A percentile compares a stretch with the other conserved stretches of the same genome.
phyloP scores from a whole-genome alignment of 768 basidiomycete species.

The Boletus rubescentipes region DNA sequence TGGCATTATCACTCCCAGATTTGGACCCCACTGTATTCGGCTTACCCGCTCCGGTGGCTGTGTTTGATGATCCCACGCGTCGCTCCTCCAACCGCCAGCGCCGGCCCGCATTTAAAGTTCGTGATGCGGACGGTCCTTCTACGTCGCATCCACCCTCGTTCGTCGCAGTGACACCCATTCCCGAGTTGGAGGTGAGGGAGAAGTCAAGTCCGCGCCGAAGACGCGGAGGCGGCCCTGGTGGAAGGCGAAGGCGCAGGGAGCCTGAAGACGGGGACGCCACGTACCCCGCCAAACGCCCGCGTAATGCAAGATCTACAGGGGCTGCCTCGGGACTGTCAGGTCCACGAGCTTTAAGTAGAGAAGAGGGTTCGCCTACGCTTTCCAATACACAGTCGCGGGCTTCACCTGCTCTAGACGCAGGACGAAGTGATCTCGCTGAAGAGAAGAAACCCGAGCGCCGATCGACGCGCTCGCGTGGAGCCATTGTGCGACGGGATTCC shows the following conservation, averaged over 20 bases:
- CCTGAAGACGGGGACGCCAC: constrained; percentile 61
- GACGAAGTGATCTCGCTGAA: constrained; percentile 13
- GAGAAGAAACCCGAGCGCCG: constrained; percentile 40
- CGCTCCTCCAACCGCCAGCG: constrained; percentile 47
- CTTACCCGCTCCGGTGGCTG: constrained; percentile 47
- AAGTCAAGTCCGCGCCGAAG: constrained; percentile 53
- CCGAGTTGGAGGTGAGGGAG: constrained; percentile 37
- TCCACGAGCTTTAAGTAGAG: constrained; percentile 29
- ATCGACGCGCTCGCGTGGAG: constrained; percentile 46
- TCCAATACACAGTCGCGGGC: constrained; percentile 28
- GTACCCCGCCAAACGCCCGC: constrained; percentile 70
- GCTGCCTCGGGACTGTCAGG: constrained; percentile 13
- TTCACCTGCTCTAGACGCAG: constrained; percentile 20
- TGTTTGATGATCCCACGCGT: constrained; percentile 43
- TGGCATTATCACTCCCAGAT: constrained; percentile 65
- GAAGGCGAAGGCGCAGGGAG: constrained; percentile 58
- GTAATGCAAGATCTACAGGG: constrained; percentile 46
- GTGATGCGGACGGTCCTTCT: constrained; percentile 43
- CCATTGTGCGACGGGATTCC: constrained; percentile 45
- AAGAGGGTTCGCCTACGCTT: constrained; percentile 43
- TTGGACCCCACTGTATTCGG: constrained; percentile 59
- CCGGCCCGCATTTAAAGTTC: constrained; percentile 48
- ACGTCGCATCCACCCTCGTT: constrained; percentile 8
- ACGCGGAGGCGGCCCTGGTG: constrained; percentile 38
- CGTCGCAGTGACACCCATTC: constrained; percentile 1